Evolutionary conservation across 495 filamentous ascomycete species (phyloP), one percentile per base, ranked within the genome.

Genomic region (Neurospora sp.): DNA sequence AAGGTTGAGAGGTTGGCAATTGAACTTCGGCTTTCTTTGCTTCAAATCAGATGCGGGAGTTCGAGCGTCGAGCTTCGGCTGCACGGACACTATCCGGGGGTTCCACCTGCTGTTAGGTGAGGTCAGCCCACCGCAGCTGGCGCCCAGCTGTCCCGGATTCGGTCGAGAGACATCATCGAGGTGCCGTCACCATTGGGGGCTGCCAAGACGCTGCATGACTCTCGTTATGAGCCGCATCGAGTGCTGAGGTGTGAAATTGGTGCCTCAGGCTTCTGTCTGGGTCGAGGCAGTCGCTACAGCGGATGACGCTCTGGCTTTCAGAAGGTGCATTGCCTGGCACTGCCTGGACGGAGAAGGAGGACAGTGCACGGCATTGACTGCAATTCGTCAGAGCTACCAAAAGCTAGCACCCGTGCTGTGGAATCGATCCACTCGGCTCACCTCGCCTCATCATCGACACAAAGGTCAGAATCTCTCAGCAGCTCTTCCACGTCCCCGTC

Each of bases 381-480:
- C 54, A 66, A 66, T 66, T 66, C 54, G 54, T 66, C 54, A 66
- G 54, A 66, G 54, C 54, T 66, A 66, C 54, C 54, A 18, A 66
- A 66, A 66, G 54, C 54, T 66, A 66, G 27, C 27, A 66, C 54
- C 54, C 54, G 54, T 66, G 54, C 54, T 66, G 54, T 66, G 54
- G 54, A 66, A 66, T 66, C 54, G 54, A 66, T 66, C 54, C 54
- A 66, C 54, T 66, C 54, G 54, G 54, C 54, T 66, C 54, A 66
- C 27, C 54, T 66, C 77, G 75, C 73, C 77, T 78, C 75, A 75
- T 49, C 71, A 73, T 60, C 71, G 42, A 38, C 71, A 41, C 39
- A 74, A 44, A 46, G 60, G 66, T 71, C 42, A 31, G 39, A 74
- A 39, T 39, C 42, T 44, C 41, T 46, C 69, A 46, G 66, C 72